A percentile compares a stretch with the other conserved stretches of the same genome.
Conservation (phyloP, 306 rosid species). For the Medicago ruthenica region DNA sequence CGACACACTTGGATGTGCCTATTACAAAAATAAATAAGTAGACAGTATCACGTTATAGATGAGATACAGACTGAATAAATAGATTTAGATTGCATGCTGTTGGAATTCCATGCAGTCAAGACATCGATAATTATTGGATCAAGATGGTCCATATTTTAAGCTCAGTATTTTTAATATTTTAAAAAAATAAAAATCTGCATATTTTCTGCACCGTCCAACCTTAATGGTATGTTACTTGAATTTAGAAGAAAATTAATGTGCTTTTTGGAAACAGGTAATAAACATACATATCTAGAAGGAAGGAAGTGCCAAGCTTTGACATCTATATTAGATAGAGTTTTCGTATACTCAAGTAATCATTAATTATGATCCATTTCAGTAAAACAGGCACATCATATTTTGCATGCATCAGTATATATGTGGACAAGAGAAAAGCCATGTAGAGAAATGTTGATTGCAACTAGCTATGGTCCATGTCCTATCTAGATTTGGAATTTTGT, state of each 20-base stretch:
- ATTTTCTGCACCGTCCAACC: neutral
- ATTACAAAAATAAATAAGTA: slow-evolving; percentile 15
- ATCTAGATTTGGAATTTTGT: neutral
- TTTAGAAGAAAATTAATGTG: neutral
- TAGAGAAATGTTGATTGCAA: slow-evolving; percentile 15
- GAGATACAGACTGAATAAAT: neutral
- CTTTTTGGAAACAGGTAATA: slow-evolving; percentile 24
- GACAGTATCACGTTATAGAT: neutral
- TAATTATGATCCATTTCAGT: slow-evolving; percentile 27
- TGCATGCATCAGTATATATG: slow-evolving; percentile 21
- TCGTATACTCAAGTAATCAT: neutral
- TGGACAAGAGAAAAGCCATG: slow-evolving; percentile 48
- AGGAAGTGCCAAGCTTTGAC: slow-evolving; percentile 29
- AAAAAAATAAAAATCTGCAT: neutral
- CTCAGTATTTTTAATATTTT: neutral
- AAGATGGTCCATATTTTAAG: neutral
- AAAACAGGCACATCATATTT: slow-evolving; percentile 28
- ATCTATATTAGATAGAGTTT: slow-evolving; percentile 25
- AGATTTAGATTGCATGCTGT: neutral
- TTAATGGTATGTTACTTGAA: neutral
- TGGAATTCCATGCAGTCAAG: neutral
- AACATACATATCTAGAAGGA: slow-evolving; percentile 11
- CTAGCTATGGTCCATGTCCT: slow-evolving; percentile 25
- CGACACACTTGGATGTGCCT: slow-evolving; percentile 82
- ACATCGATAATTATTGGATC: neutral